Conservation (phyloP, 2,329 filamentous ascomycete species). For the Aspergillus phoenicis region DNA sequence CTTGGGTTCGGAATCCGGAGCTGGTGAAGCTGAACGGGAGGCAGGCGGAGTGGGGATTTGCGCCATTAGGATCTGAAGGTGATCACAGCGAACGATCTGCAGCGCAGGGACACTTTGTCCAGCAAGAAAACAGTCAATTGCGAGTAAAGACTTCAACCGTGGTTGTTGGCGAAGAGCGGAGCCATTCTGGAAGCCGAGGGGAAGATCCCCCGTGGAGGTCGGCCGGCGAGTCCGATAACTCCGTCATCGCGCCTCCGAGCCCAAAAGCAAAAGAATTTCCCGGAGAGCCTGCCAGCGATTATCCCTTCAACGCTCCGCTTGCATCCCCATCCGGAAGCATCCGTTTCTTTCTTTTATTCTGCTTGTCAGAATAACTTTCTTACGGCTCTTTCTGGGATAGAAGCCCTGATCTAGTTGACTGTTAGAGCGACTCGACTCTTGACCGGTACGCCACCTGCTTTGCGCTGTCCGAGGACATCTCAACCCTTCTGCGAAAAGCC, state of each 20-base stretch:
- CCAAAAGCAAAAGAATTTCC: conserved; percentile 41
- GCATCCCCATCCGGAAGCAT: conserved; percentile 9
- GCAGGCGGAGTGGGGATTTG: conserved; percentile 40
- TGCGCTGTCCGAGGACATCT: conserved; percentile 10
- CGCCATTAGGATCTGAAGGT: conserved; percentile 25
- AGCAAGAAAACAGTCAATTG: background rate
- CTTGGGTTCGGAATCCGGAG: conserved; percentile 26
- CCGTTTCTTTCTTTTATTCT: background rate
- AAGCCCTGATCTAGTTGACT: background rate
- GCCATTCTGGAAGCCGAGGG: conserved; percentile 3
- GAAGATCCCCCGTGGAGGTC: conserved; percentile 22
- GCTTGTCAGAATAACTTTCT: background rate
- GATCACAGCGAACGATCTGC: background rate
- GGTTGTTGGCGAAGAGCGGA: background rate
- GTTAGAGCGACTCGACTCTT: background rate
- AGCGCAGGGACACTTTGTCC: background rate
- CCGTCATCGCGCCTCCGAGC: conserved; percentile 36
- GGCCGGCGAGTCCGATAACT: conserved; percentile 38
- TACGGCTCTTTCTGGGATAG: background rate
- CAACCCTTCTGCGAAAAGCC: conserved; percentile 6
- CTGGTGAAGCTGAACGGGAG: conserved; percentile 34
- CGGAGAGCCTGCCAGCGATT: conserved; percentile 18
- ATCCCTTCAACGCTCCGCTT: conserved; percentile 10
- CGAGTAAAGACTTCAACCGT: background rate
- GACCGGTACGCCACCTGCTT: conserved; percentile 16